Conservation (phyloP, 2,329 filamentous ascomycete species). For the Lasiodiplodia sp. region DNA sequence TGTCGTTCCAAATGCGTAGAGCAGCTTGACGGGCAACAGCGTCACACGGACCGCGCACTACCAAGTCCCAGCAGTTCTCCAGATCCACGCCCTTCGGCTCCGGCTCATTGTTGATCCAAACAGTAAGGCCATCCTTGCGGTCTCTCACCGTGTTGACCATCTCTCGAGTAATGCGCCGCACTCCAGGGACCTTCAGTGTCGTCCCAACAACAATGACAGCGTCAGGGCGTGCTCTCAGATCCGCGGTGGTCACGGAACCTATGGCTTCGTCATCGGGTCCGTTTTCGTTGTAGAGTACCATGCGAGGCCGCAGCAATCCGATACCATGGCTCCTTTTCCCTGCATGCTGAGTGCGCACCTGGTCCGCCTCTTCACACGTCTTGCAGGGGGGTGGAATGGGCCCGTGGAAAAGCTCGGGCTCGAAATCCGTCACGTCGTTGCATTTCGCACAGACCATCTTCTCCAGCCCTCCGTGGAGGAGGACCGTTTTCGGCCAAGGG, state of each 20-base stretch:
- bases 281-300: constrained; percentile 96
- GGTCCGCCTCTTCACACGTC: constrained; percentile 76
- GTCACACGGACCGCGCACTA: constrained; percentile 87
- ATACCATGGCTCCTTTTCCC: constrained; percentile 94
- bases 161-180: constrained; percentile 86
- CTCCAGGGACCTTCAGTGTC: constrained; percentile 92
- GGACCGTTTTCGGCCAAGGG: constrained; percentile 92
- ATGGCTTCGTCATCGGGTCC: constrained; percentile 98
- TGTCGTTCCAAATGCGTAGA: constrained; percentile 65
- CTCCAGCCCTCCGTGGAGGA: constrained; percentile 89
- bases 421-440: constrained; percentile 75
- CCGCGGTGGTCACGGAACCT: constrained; percentile 84
- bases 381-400: constrained; percentile 82
- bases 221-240: constrained; percentile 85
- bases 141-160: constrained; percentile 87
- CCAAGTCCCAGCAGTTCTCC: constrained; percentile 90
- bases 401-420: constrained; percentile 81
- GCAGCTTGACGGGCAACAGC: constrained; percentile 79
- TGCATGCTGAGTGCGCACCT: constrained; percentile 74
- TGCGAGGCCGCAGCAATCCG: constrained; percentile 85
- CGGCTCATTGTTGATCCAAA: constrained; percentile 93
- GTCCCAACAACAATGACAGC: constrained; percentile 95
- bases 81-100: constrained; percentile 84
- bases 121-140: constrained; percentile 81
- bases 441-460: constrained; percentile 99